A percentile compares a stretch with the other conserved stretches of the same genome.
These are phyloP conservation scores for Recurvomyces mirabilis DNA, from an alignment of 495 filamentous ascomycete genomes.

Conservation along the genomic window DNA sequence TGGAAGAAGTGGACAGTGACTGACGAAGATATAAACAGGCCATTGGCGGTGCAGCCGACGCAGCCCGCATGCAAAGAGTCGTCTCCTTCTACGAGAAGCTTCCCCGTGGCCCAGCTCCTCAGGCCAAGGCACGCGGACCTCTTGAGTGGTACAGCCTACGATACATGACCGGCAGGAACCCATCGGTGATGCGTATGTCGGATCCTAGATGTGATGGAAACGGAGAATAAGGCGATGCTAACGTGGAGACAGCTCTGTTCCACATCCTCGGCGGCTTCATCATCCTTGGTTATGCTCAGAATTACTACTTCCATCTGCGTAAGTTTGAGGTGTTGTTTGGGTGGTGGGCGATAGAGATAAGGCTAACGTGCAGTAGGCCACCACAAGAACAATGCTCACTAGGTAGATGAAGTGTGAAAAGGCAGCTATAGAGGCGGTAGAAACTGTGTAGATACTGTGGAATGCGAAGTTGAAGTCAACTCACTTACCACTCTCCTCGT, in stretches of 20 bases:
- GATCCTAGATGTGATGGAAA: background rate
- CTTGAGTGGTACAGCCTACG: slow-evolving; percentile 80
- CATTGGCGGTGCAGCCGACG: slow-evolving; percentile 86
- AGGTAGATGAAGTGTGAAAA: slow-evolving; percentile 27
- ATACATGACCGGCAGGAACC: slow-evolving; percentile 82
- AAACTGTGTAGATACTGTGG: too few species aligned
- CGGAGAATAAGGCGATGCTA: slow-evolving; percentile 16
- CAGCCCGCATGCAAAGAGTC: slow-evolving; percentile 87
- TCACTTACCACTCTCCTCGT: too few species aligned
- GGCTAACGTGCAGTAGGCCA: slow-evolving; percentile 54
- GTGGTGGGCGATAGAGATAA: background rate
- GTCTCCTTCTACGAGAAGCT: slow-evolving; percentile 98
- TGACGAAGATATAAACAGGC: slow-evolving; percentile 41
- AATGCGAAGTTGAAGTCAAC: too few species aligned
- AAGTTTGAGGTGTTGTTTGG: slow-evolving; percentile 34
- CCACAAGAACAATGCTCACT: slow-evolving; percentile 99
- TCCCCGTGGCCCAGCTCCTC: slow-evolving; percentile 76
- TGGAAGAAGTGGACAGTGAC: background rate
- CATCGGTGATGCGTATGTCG: slow-evolving; percentile 69
- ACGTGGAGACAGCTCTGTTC: slow-evolving; percentile 53
- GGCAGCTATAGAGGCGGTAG: too few species aligned
- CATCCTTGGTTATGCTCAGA: slow-evolving; percentile 77
- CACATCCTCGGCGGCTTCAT: slow-evolving; percentile 71
- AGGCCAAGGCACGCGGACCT: slow-evolving; percentile 64
- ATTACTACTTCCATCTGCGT: slow-evolving; percentile 99